These are phyloP conservation scores for Pseudopithomyces chartarum DNA, from an alignment of 2,329 filamentous ascomycete genomes.

Conservation along the genomic window DNA sequence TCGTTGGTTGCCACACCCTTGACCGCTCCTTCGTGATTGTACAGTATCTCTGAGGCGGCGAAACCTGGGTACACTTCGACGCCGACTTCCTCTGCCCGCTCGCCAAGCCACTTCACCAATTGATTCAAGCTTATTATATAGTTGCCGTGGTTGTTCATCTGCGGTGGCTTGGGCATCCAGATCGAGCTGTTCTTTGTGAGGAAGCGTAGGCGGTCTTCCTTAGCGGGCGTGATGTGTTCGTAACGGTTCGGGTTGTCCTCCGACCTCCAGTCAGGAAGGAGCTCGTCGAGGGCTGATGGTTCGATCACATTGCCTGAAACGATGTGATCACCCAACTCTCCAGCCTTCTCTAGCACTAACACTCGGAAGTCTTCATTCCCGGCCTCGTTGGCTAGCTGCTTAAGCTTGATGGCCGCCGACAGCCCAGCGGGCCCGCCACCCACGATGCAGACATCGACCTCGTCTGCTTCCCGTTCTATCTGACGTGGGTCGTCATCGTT, in stretches of 20 bases:
- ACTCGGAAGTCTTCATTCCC: constrained; percentile 97
- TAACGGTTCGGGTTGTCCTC: constrained; percentile 89
- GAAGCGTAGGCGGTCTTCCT: constrained; percentile 88
- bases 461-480: constrained; percentile 85
- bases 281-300: constrained; percentile 83
- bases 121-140: constrained; percentile 97
- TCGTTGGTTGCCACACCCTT: constrained; percentile 96
- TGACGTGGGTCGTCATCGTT: constrained; percentile 51
- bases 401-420: constrained; percentile 89
- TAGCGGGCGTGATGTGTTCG: constrained; percentile 82
- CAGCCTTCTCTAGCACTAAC: constrained; percentile 90
- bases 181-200: constrained; percentile 80
- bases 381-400: constrained; percentile 91
- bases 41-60: constrained; percentile 90
- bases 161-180: constrained; percentile 84
- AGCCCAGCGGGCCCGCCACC: constrained; percentile 95
- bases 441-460: constrained; percentile 96
- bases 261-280: constrained; percentile 91
- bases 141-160: constrained; percentile 98
- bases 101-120: constrained; percentile 92
- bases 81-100: constrained; percentile 93
- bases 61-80: constrained; percentile 98
- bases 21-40: constrained; percentile 83
- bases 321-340: constrained; percentile 92
- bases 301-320: constrained; percentile 95